A percentile compares a stretch with the other conserved stretches of the same genome.
phyloP scores from a whole-genome alignment of 495 filamentous ascomycete genomes.

The Parathielavia appendiculata region DNA sequence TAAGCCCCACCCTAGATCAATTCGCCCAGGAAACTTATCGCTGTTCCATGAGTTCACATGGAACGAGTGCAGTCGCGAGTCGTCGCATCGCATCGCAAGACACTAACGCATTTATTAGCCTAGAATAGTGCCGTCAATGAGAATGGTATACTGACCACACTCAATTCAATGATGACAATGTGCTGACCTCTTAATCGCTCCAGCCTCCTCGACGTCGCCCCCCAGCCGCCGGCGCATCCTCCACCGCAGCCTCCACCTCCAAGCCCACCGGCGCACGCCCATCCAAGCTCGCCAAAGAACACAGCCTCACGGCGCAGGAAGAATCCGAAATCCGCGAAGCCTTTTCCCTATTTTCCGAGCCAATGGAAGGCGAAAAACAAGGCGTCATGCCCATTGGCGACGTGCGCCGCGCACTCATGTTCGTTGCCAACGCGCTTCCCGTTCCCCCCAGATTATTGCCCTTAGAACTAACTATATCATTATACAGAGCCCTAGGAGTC shows the following conservation, averaged over 20 bases:
- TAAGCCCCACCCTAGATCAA: slow-evolving; percentile 8
- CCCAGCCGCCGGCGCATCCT: slow-evolving; percentile 21
- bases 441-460: no score
- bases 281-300: slow-evolving; percentile 84
- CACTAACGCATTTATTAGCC: background rate
- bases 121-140: background rate
- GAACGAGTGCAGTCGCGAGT: background rate
- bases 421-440: background rate
- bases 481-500: slow-evolving; percentile 65
- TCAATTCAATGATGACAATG: background rate
- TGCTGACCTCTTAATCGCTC: background rate
- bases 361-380: slow-evolving; percentile 61
- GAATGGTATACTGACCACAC: slow-evolving; percentile 1
- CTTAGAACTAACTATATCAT: slow-evolving; percentile 8
- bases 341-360: slow-evolving; percentile 73
- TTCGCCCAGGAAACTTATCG: no score
- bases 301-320: slow-evolving; percentile 75
- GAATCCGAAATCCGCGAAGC: slow-evolving; percentile 88
- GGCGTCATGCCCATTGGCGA: slow-evolving; percentile 71
- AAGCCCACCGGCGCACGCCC: slow-evolving; percentile 29
- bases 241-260: slow-evolving; percentile 18
- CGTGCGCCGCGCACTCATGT: slow-evolving; percentile 80
- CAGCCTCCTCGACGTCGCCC: slow-evolving; percentile 43
- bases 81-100: slow-evolving; percentile 14
- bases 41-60: background rate